Percentiles rank a stretch among this genome's conserved stretches.
Evolutionary conservation across 2,329 filamentous ascomycete species (phyloP).

Genomic region (Cercospora zeae-maydis): DNA sequence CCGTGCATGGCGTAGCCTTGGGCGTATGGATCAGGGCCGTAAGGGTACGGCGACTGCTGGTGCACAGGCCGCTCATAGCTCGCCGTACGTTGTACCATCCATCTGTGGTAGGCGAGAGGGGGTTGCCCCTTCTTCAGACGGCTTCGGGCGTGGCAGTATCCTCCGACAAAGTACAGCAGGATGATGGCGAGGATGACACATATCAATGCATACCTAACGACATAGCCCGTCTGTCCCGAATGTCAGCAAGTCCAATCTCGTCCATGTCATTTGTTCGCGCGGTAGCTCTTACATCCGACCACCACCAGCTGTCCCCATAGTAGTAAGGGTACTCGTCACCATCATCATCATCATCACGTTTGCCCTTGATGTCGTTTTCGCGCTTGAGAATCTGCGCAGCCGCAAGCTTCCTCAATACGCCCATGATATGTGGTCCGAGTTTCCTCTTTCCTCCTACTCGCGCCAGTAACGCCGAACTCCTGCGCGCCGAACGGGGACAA

Average conservation of each 20-base stretch:
- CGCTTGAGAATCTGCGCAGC: background rate
- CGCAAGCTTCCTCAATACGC: background rate
- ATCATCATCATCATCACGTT: background rate
- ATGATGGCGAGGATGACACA: slow-evolving; percentile 58
- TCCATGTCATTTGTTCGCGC: background rate
- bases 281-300: slow-evolving; percentile 9
- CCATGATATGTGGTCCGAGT: background rate
- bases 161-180: slow-evolving; percentile 61
- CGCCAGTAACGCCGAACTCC: background rate
- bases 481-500: background rate
- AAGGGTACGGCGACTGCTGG: slow-evolving; percentile 20
- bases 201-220: slow-evolving; percentile 70
- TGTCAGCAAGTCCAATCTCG: background rate
- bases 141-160: slow-evolving; percentile 66
- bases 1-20: slow-evolving; percentile 26
- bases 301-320: slow-evolving; percentile 9
- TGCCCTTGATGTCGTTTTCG: background rate
- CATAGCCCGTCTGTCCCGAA: slow-evolving; percentile 39
- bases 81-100: slow-evolving; percentile 33
- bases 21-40: slow-evolving; percentile 20
- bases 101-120: slow-evolving; percentile 66
- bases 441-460: background rate
- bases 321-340: background rate
- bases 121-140: slow-evolving; percentile 63
- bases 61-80: slow-evolving; percentile 16